Conservation (phyloP, 345 rosid genomes). For the Moricandia moricandioides region DNA sequence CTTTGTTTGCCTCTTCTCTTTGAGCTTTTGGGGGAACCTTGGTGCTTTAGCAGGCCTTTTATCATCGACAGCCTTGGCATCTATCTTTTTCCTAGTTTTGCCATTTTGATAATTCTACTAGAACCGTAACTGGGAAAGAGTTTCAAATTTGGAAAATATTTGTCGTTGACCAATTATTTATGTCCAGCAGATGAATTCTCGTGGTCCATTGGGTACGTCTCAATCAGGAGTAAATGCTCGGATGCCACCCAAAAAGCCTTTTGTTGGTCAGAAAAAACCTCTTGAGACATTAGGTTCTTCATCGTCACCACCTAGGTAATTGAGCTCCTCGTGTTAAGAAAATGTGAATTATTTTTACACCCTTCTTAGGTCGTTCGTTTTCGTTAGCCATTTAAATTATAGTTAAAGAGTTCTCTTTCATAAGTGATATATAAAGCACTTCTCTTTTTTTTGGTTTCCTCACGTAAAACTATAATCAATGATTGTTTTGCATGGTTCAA, state of each 20-base stretch:
- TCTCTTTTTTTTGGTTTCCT: background rate
- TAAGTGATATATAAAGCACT: background rate
- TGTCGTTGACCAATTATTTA: background rate
- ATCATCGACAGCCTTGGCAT: background rate
- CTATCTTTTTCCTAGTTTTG: background rate
- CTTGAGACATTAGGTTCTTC: slow-evolving; percentile 76
- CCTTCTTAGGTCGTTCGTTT: background rate
- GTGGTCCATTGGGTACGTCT: slow-evolving; percentile 46
- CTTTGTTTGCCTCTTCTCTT: background rate
- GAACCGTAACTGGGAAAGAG: background rate
- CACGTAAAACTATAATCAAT: background rate
- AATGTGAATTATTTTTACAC: background rate
- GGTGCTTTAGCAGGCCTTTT: background rate
- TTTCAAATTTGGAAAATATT: background rate
- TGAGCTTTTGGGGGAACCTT: background rate
- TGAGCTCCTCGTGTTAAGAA: slow-evolving; percentile 11
- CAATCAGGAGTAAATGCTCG: slow-evolving; percentile 54
- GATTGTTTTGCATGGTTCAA: slow-evolving; percentile 19
- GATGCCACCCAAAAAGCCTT: slow-evolving; percentile 66
- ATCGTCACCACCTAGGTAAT: slow-evolving; percentile 70
- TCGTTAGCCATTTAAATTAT: background rate
- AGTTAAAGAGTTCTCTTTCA: background rate
- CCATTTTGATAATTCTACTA: background rate
- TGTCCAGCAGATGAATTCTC: slow-evolving; percentile 53
- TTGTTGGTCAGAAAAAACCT: slow-evolving; percentile 86